Evolutionary conservation across 495 filamentous ascomycete species (phyloP).

Genomic region (Darksidea phi): DNA sequence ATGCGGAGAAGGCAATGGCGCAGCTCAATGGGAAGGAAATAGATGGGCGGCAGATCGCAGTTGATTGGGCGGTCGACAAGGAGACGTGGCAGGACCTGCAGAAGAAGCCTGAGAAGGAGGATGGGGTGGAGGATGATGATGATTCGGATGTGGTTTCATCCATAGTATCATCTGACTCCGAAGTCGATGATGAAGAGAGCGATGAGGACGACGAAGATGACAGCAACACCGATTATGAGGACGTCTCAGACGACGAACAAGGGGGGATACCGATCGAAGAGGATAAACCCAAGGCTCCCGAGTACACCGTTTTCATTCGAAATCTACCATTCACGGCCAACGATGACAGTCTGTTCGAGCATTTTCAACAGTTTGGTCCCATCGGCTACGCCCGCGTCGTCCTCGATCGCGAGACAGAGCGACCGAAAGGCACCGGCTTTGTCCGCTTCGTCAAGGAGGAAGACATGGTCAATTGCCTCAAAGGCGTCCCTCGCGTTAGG

Average conservation of each 20-base stretch:
- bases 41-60: constrained; percentile 80
- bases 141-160: constrained; percentile 37
- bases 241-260: constrained; percentile 39
- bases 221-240: constrained; percentile 37
- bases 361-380: constrained; percentile 80
- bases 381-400: constrained; percentile 88
- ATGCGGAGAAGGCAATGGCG: constrained; percentile 85
- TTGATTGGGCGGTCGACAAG: constrained; percentile 96
- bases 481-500: constrained; percentile 58
- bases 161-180: neutral
- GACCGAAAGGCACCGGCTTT: constrained; percentile 89
- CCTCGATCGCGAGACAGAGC: constrained; percentile 75
- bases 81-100: constrained; percentile 70
- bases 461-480: constrained; percentile 71
- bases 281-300: constrained; percentile 53
- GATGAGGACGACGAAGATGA: constrained; percentile 41
- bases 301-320: constrained; percentile 82
- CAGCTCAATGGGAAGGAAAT: constrained; percentile 84
- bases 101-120: constrained; percentile 43
- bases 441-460: constrained; percentile 82
- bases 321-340: constrained; percentile 87
- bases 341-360: constrained; percentile 74
- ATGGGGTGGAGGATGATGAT: constrained; percentile 38
- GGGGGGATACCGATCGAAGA: constrained; percentile 25
- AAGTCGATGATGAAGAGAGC: constrained; percentile 42